Base-by-base conservation (phyloP, 2,329 filamentous ascomycete species). In the Botrytis hyacinthi region DNA sequence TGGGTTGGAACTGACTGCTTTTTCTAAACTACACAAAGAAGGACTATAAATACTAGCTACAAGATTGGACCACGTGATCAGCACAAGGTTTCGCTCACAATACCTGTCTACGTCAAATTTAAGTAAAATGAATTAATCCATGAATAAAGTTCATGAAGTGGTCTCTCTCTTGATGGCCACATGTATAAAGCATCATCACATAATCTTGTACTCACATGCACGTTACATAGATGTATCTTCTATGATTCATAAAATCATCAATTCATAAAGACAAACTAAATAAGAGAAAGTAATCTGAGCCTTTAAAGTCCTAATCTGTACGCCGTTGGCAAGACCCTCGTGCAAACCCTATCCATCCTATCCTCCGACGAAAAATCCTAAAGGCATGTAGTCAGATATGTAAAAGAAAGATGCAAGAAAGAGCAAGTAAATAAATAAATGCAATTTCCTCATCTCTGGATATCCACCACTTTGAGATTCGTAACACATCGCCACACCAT, bases 381-480 rank as follows among this genome's bases (percentile, higher is more conserved):
- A 62, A 62, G 37, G 14, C 37, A 62, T 37, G 26, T 40, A 62
- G 37, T 42, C 35, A 42, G 60, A 32, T 29, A 57, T 29, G 10
- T 62, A n/a, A 62, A 61, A 62, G 22, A 62, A 61, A 62, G 60
- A 62, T 62, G 26, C 22, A 62, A 62, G 60, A 62, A 42, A 62
- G 35, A 42, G 35, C 35, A 42, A 42, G 51, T 57, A 57, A 32
- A 57, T 57, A 18, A 40, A 40, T n/a, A 42, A 62, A 42, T 62
- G 22, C 60, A 32, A 57, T 40, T 62, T n/a, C 22, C 14, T 42
- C 26, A n/a, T 62, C 18, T 62, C 26, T 18, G 51, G n/a, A 18
- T 57, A n/a, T 62, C 3, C 10, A 10, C 35, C 60, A 62, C 6
- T 62, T 40, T 10, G 18, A 18, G 14, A 62, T 62, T 40, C 26